A percentile compares a stretch with the other conserved stretches of the same genome.
Conservation (phyloP, 176 grass and related monocot genomes). For the Triticum dicoccoides region DNA sequence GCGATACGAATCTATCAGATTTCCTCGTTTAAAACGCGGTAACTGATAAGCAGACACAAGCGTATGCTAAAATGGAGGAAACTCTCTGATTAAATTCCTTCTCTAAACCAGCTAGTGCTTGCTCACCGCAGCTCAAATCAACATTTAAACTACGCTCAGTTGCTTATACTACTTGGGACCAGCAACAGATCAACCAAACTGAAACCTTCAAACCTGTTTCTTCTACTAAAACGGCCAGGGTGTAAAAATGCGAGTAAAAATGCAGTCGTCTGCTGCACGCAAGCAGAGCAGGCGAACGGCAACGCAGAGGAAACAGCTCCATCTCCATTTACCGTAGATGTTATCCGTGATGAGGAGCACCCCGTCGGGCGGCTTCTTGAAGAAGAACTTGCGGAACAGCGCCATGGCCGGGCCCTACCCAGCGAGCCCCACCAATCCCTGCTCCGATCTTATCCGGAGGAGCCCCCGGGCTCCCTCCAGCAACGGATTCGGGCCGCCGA, state of each 20-base stretch:
- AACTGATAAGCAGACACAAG: too few relatives aligned
- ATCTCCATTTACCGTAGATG: slow-evolving; percentile 50
- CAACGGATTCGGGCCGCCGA: not conserved
- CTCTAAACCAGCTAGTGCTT: not conserved
- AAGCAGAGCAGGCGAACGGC: not conserved
- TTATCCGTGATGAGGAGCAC: slow-evolving; percentile 69
- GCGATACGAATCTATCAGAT: not conserved
- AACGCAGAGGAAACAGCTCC: slow-evolving; percentile 25
- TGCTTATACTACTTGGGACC: not conserved
- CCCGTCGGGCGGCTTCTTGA: slow-evolving; percentile 84
- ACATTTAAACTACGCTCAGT: not conserved
- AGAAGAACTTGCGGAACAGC: slow-evolving; percentile 72
- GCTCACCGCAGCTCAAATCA: not conserved
- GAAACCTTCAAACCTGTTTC: not conserved
- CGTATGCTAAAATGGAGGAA: not conserved
- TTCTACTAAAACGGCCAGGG: slow-evolving; percentile 3
- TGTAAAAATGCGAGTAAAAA: not conserved
- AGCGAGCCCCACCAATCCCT: slow-evolving; percentile 14
- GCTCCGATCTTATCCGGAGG: not conserved
- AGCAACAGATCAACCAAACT: not conserved
- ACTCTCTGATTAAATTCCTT: not conserved
- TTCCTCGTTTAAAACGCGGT: not conserved
- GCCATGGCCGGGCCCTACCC: slow-evolving; percentile 37
- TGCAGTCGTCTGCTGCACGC: not conserved
- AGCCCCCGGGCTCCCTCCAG: not conserved